Base-by-base conservation (phyloP, 306 rosid species). In the Parietaria judaica region DNA sequence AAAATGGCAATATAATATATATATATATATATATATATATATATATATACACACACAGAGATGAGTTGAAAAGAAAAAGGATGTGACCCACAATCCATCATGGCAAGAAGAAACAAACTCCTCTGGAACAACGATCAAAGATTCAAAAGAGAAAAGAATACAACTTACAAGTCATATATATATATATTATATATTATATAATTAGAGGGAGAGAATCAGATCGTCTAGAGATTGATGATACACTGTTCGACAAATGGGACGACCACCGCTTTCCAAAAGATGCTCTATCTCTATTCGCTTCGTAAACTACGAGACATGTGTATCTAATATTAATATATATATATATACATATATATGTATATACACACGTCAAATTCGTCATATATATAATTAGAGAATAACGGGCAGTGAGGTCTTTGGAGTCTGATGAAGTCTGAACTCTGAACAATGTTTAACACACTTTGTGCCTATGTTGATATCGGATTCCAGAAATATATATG, bases 221-320 rank as follows among this genome's bases (percentile, higher is more conserved):
- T 77, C 82, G 66, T 73, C 82, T 73, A 65, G 82, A 77, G 82
- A 77, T 77, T 77, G 82, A 67, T 73, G 81, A 69, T 36, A 11
- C 71, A 66, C 73, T 74, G 70, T 71, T 78, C 73, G 84, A 84
- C 86, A 81, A 81, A 78, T 78, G 72, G 78, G 90, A 83, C 83
- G 85, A 80, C 89, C 88, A 80, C 89, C 85, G 83, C 94, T 88
- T 83, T 87, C 79, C 92, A 88, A 88, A 83, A 88, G 94, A 88
- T 81, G 82, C 87, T 66, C 45, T 41, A 41, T 8, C 95, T 80
- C 70, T 63, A 6, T 70, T 77, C 69, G 67, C 75, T 80, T 82
- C 76, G 81, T 79, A 69, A 76, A 74, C 72, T 68, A 74, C 72
- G 77, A 79, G 62, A 66, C 47, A 34, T 43, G 31, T 23, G 31